Conservation (phyloP, 2,329 filamentous ascomycete genomes). For the Sodiomyces alkalinus region DNA sequence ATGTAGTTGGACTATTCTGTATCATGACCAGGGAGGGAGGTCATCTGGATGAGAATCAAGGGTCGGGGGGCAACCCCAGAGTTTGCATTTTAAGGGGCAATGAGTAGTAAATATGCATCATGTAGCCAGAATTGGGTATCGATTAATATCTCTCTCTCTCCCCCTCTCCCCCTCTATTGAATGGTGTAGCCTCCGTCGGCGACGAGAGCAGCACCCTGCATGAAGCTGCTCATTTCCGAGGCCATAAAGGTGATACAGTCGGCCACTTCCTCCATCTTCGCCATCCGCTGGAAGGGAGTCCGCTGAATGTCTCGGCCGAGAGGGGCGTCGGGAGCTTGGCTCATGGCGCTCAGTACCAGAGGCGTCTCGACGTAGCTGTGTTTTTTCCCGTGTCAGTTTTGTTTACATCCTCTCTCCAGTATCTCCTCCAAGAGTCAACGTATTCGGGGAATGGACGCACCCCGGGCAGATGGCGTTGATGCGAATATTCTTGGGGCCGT, state of each 20-base stretch:
- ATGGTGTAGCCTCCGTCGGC: constrained; percentile 29
- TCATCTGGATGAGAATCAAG: too few species aligned
- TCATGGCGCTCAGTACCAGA: constrained; percentile 14
- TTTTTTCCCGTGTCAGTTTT: too few species aligned
- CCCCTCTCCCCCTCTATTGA: constrained; percentile 6
- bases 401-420: too few species aligned
- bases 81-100: too few species aligned
- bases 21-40: too few species aligned
- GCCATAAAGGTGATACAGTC: constrained; percentile 35
- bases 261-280: constrained; percentile 34
- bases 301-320: constrained; percentile 23
- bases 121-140: too few species aligned
- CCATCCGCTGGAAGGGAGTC: constrained; percentile 32
- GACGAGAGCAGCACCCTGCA: constrained; percentile 30
- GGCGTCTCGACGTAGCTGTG: constrained; percentile 29
- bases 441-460: constrained; percentile 10
- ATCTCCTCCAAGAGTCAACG: neutral
- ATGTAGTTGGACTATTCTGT: too few species aligned
- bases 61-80: too few species aligned
- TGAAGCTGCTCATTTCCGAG: constrained; percentile 35
- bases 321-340: constrained; percentile 11
- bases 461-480: constrained; percentile 48
- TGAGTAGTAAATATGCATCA: too few species aligned
- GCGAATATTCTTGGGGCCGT: constrained; percentile 33
- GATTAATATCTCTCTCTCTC: neutral